Conservation (phyloP, 108 stramenopile species). For the Nitzschia sp. region DNA sequence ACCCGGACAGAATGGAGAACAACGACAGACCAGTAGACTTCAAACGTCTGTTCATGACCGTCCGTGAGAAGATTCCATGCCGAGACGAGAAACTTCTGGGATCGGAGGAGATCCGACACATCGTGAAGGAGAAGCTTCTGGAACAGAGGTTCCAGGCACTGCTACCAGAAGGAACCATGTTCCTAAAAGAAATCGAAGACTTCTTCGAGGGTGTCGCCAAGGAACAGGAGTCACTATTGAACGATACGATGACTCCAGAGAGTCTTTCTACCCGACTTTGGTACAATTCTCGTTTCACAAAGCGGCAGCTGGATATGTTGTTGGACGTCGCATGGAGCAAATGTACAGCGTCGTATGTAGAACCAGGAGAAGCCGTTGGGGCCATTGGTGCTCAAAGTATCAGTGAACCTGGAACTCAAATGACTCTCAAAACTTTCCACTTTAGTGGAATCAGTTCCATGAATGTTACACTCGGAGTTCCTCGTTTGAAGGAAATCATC, state of each 20-base stretch:
- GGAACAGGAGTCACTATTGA: conserved; percentile 49
- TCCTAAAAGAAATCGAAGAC: conserved; percentile 64
- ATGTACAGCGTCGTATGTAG: conserved; percentile 78
- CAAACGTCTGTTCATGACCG: conserved; percentile 59
- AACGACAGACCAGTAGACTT: conserved; percentile 88
- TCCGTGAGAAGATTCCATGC: conserved; percentile 62
- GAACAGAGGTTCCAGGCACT: conserved; percentile 62
- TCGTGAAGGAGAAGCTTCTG: conserved; percentile 45
- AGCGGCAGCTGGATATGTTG: conserved; percentile 71
- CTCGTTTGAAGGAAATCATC: conserved; percentile 98
- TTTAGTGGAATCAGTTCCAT: conserved; percentile 99
- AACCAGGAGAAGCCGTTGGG: conserved; percentile 97
- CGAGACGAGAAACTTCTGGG: conserved; percentile 49
- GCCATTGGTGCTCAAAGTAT: conserved; percentile 97
- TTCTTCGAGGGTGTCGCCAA: conserved; percentile 61
- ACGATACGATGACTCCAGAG: conserved; percentile 21
- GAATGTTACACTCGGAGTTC: conserved; percentile 99
- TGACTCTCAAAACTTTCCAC: conserved; percentile 98
- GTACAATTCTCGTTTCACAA: conserved; percentile 77
- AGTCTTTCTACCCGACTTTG: conserved; percentile 35
- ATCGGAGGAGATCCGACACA: conserved; percentile 46
- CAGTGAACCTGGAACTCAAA: conserved; percentile 97
- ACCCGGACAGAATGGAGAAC: conserved; percentile 94
- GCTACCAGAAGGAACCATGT: conserved; percentile 65
- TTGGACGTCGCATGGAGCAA: conserved; percentile 72